Percentiles rank a stretch among this genome's conserved stretches.
Evolutionary conservation across 345 rosid species (phyloP).

Genomic region (Lepidium didymum): DNA sequence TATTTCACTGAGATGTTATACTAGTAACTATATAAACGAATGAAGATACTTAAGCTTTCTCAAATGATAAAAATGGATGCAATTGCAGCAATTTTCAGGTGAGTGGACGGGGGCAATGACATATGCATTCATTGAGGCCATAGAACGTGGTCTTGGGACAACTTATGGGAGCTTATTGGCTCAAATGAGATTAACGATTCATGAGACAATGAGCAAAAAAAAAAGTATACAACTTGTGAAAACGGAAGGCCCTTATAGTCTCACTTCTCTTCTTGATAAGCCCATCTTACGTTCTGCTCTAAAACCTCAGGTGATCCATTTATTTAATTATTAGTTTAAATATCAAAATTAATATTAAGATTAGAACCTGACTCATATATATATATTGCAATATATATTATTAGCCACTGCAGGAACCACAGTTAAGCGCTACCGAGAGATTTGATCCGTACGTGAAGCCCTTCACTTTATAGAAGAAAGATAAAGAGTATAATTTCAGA

Average conservation of each 20-base stretch:
- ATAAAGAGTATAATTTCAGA: no score
- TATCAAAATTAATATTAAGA: neutral
- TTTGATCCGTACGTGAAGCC: conserved; percentile 61
- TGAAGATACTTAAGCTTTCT: neutral
- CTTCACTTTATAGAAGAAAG: conserved; percentile 36
- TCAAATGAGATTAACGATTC: conserved; percentile 74
- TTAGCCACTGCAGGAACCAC: conserved; percentile 70
- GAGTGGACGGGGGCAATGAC: conserved; percentile 96
- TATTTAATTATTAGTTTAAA: conserved; percentile 6
- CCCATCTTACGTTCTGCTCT: conserved; percentile 38
- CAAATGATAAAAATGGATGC: neutral
- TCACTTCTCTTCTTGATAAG: conserved; percentile 53
- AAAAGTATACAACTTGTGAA: conserved; percentile 27
- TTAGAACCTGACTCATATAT: neutral
- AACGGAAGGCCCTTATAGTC: conserved; percentile 34
- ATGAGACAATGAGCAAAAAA: conserved; percentile 21
- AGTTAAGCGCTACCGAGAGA: conserved; percentile 49
- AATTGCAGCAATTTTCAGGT: conserved; percentile 56
- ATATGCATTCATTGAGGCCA: conserved; percentile 75
- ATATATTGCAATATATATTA: neutral
- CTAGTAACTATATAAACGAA: neutral
- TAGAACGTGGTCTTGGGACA: conserved; percentile 58
- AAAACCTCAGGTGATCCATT: conserved; percentile 31
- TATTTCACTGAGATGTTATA: neutral
- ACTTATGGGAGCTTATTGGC: conserved; percentile 65